These are phyloP conservation scores for Paecilomyces sp. DNA, from an alignment of 2,329 filamentous ascomycete species.

Conservation along the genomic window DNA sequence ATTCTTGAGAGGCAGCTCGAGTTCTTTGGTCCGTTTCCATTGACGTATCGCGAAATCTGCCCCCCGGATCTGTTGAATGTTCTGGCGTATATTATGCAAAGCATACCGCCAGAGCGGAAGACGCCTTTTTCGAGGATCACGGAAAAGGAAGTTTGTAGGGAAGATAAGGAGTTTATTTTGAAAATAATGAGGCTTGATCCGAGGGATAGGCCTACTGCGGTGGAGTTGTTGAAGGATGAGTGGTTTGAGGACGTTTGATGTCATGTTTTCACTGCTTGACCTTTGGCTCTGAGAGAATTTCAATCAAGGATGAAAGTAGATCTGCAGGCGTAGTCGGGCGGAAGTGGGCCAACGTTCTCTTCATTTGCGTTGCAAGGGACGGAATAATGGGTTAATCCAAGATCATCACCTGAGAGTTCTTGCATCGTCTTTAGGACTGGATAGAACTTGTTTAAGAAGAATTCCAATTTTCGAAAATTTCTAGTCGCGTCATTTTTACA, in stretches of 20 bases:
- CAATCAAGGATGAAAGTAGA: not conserved
- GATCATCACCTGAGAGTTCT: conserved; percentile 3
- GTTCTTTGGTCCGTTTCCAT: not conserved
- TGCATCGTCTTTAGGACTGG: conserved; percentile 11
- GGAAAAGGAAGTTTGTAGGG: not conserved
- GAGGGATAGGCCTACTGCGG: not conserved
- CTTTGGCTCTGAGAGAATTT: not conserved
- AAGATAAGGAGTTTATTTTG: not conserved
- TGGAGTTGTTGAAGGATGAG: not conserved
- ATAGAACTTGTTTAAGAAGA: conserved; percentile 12
- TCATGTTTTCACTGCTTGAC: not conserved
- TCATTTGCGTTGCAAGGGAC: conserved; percentile 7
- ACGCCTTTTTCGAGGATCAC: not conserved
- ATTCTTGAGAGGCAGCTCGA: not conserved
- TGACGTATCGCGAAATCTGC: not conserved
- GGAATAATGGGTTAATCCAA: conserved; percentile 13
- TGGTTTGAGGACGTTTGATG: not conserved
- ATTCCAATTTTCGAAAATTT: too few relatives aligned
- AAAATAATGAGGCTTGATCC: not conserved
- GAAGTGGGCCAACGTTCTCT: conserved; percentile 2
- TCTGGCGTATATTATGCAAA: not conserved
- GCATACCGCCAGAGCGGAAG: not conserved
- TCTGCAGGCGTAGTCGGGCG: conserved; percentile 3
- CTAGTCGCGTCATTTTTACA: too few relatives aligned
- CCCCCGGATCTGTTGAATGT: not conserved